Conservation (phyloP, 768 basidiomycete species). For the Suillus tomentosus region DNA sequence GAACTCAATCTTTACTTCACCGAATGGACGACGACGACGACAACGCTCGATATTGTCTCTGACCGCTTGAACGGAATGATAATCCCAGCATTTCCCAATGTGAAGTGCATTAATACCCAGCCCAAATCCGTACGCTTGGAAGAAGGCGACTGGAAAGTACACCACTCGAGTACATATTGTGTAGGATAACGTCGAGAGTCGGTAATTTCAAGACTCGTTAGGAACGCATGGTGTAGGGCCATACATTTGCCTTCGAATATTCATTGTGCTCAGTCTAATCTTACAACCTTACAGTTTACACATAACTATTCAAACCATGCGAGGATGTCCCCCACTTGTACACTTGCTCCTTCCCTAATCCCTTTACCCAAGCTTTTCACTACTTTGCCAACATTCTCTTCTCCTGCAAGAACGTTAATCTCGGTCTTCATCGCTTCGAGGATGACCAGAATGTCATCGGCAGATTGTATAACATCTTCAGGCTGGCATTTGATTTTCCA, state of each 20-base stretch:
- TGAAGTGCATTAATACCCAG: background rate
- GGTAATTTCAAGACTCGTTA: background rate
- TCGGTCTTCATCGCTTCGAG: conserved; percentile 73
- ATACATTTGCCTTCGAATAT: background rate
- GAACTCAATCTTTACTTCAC: background rate
- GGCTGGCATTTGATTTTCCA: conserved; percentile 48
- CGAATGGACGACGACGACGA: no score
- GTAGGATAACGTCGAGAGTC: background rate
- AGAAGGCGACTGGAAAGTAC: background rate
- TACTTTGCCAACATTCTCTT: conserved; percentile 45
- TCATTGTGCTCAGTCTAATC: no score
- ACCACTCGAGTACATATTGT: background rate
- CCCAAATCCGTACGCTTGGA: background rate
- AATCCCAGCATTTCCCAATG: conserved; percentile 5
- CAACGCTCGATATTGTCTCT: background rate
- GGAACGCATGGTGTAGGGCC: background rate
- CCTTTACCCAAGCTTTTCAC: conserved; percentile 44
- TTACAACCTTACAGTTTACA: background rate
- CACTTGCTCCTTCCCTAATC: conserved; percentile 43
- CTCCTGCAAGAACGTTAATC: conserved; percentile 48
- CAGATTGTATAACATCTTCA: conserved; percentile 44
- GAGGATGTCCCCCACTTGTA: conserved; percentile 50
- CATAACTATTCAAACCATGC: conserved; percentile 30
- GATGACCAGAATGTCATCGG: conserved; percentile 47
- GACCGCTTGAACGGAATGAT: background rate